These are phyloP conservation scores for Myxozyma lipomycoides DNA, from an alignment of 805 yeast genomes.

Conservation along the genomic window DNA sequence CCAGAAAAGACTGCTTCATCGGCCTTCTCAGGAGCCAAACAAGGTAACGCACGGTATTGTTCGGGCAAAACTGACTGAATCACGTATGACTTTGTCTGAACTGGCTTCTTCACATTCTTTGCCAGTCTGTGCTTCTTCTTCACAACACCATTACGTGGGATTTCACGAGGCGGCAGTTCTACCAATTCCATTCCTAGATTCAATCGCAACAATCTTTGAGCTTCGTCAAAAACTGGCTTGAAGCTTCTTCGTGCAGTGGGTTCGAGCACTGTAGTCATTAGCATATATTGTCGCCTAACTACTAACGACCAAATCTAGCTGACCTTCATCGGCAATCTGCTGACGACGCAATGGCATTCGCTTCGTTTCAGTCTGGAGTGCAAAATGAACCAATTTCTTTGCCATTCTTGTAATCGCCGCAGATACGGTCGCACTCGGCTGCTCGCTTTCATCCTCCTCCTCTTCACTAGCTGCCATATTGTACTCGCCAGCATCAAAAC, in stretches of 20 bases:
- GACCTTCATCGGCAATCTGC: constrained; percentile 20
- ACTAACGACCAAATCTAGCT: background rate
- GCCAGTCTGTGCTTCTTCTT: constrained; percentile 4
- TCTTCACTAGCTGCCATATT: no score
- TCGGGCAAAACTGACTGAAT: constrained; percentile 9
- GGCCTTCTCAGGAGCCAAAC: constrained; percentile 5
- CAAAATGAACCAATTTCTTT: constrained; percentile 20
- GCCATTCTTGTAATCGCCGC: constrained; percentile 20
- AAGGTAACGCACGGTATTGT: constrained; percentile 5
- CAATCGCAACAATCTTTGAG: constrained; percentile 10
- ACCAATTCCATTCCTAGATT: constrained; percentile 15
- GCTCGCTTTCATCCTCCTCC: background rate
- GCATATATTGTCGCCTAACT: background rate
- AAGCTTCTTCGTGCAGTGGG: constrained; percentile 16
- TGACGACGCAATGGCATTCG: constrained; percentile 17
- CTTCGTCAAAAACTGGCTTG: constrained; percentile 8
- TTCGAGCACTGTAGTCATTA: constrained; percentile 16
- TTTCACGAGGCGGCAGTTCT: constrained; percentile 18
- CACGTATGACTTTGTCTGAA: constrained; percentile 4
- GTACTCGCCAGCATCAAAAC: no score
- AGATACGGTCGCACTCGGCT: background rate
- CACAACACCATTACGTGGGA: constrained; percentile 2
- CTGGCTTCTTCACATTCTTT: background rate
- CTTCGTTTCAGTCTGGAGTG: constrained; percentile 13
- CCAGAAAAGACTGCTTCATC: constrained; percentile 16